Conservation (phyloP, 176 grass and related monocot genomes). For the Typha latifolia region DNA sequence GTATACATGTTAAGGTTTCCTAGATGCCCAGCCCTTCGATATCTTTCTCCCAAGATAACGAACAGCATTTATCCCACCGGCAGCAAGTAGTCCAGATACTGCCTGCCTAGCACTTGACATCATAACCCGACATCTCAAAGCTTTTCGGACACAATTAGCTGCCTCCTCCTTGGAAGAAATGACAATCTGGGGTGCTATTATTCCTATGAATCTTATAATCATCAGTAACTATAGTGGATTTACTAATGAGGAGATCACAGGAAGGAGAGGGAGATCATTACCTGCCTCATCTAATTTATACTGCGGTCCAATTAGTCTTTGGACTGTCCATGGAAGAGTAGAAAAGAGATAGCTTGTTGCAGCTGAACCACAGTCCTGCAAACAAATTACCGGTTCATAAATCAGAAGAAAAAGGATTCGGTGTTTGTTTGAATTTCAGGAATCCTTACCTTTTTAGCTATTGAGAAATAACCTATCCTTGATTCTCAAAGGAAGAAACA, state of each 20-base stretch:
- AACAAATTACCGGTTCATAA: slow-evolving; percentile 2
- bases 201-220: slow-evolving; percentile 22
- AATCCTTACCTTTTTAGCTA: too few relatives aligned
- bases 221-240: not conserved
- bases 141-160: slow-evolving; percentile 40
- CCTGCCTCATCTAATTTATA: slow-evolving; percentile 12
- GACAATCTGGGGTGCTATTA: slow-evolving; percentile 1
- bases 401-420: not conserved
- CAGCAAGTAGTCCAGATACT: slow-evolving; percentile 48
- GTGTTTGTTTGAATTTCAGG: too few relatives aligned
- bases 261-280: not conserved
- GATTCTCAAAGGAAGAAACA: not conserved
- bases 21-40: slow-evolving; percentile 68
- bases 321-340: slow-evolving; percentile 67
- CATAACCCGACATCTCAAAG: slow-evolving; percentile 46
- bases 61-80: slow-evolving; percentile 52
- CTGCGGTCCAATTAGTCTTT: slow-evolving; percentile 25
- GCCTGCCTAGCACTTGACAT: slow-evolving; percentile 67
- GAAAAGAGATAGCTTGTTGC: slow-evolving; percentile 49
- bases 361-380: slow-evolving; percentile 52
- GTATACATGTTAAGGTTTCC: slow-evolving; percentile 8
- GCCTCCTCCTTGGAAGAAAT: slow-evolving; percentile 55
- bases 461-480: not conserved
- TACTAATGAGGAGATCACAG: not conserved
- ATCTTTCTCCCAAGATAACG: slow-evolving; percentile 65